A percentile compares a stretch with the other conserved stretches of the same genome.
Evolutionary conservation across 2,329 filamentous ascomycete genomes (phyloP).

Genomic region (Neofusicoccum parvum): DNA sequence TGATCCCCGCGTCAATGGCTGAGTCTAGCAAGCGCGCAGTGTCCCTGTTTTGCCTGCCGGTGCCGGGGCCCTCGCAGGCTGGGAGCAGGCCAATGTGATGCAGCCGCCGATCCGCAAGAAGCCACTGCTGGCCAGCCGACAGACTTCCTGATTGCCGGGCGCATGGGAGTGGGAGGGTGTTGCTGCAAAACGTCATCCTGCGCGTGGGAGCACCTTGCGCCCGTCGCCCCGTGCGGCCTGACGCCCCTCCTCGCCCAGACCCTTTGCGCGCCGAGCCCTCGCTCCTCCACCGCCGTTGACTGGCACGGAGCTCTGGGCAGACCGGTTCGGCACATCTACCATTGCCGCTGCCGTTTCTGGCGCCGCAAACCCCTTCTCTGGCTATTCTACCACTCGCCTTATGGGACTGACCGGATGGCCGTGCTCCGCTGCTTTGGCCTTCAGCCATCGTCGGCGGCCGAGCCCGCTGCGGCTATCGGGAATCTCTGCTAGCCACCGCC

Average conservation of each 20-base stretch:
- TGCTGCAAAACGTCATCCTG: conserved; percentile 7
- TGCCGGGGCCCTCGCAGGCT: background rate
- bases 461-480: background rate
- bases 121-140: no score
- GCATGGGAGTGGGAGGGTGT: background rate
- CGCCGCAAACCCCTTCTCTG: no score
- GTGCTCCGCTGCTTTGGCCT: background rate
- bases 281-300: background rate
- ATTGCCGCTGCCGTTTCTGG: background rate
- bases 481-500: background rate
- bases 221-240: background rate
- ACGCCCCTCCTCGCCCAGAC: background rate
- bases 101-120: background rate
- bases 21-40: background rate
- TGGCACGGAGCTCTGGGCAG: background rate
- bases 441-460: background rate
- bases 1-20: conserved; percentile 12
- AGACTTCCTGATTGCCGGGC: background rate
- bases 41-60: background rate
- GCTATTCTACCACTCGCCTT: background rate
- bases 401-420: background rate
- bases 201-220: background rate
- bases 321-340: background rate
- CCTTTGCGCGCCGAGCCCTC: background rate
- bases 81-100: background rate